phyloP scores from a whole-genome alignment of 176 grass and related monocot genomes.

The Oryza rufipogon region DNA sequence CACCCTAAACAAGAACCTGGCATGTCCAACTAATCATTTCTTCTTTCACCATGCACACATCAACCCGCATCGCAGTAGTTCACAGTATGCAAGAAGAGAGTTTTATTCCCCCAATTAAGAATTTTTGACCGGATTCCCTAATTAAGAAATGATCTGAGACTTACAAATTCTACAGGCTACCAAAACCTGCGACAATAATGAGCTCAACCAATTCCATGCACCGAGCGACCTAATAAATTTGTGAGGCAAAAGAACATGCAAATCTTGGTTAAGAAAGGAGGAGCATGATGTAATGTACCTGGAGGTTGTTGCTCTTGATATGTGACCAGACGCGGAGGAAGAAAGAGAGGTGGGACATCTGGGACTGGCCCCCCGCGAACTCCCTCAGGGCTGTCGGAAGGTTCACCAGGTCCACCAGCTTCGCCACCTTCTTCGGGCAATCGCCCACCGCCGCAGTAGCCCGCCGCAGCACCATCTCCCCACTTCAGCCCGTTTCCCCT shows the following conservation, averaged over 20 bases:
- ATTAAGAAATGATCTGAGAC: background rate
- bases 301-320: conserved; percentile 84
- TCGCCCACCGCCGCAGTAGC: conserved; percentile 29
- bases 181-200: background rate
- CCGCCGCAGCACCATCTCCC: conserved; percentile 55
- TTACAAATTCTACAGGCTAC: background rate
- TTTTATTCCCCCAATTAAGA: too few relatives aligned
- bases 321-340: conserved; percentile 84
- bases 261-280: background rate
- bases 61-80: too few relatives aligned
- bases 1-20: background rate
- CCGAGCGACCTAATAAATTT: background rate
- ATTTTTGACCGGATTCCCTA: background rate
- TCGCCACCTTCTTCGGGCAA: conserved; percentile 83
- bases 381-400: conserved; percentile 66
- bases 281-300: conserved; percentile 63
- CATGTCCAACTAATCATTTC: background rate
- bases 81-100: background rate
- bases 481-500: too few relatives aligned
- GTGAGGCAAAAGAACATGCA: background rate
- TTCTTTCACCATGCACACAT: background rate
- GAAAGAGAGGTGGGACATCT: conserved; percentile 88
- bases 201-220: background rate
- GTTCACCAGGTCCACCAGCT: conserved; percentile 75
- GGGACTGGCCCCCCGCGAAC: conserved; percentile 72